These are phyloP conservation scores for Gossypium thurberi DNA, from an alignment of 345 rosid genomes.

Conservation along the genomic window DNA sequence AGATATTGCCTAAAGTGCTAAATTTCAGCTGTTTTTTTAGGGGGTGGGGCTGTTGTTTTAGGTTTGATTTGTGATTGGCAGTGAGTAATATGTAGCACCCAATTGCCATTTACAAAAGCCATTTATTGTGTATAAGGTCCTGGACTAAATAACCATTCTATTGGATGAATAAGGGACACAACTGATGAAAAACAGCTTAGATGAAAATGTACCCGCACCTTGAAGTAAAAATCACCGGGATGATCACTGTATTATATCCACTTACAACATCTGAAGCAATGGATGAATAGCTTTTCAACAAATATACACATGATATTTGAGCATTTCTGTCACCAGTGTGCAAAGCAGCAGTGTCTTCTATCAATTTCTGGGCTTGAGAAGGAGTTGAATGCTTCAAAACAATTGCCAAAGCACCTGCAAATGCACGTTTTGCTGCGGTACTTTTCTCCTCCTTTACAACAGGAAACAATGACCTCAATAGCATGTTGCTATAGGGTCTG, in stretches of 20 bases:
- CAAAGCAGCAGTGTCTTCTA: conserved; percentile 77
- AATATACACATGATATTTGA: conserved; percentile 76
- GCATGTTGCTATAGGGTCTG: conserved; percentile 65
- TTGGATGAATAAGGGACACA: background rate
- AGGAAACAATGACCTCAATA: conserved; percentile 65
- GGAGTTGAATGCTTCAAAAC: conserved; percentile 67
- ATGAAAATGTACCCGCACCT: conserved; percentile 40
- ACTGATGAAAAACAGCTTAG: background rate
- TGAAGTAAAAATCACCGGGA: conserved; percentile 81
- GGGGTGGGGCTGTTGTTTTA: background rate
- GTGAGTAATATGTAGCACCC: background rate
- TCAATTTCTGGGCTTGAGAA: conserved; percentile 67
- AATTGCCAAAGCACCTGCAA: conserved; percentile 76
- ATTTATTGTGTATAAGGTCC: background rate
- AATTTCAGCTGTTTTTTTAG: background rate
- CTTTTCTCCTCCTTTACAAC: conserved; percentile 83
- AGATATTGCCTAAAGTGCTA: background rate
- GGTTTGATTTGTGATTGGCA: background rate
- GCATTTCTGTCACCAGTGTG: conserved; percentile 74
- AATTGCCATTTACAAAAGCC: background rate
- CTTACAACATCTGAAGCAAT: conserved; percentile 69
- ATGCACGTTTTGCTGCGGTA: conserved; percentile 76
- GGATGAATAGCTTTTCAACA: conserved; percentile 74
- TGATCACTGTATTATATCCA: conserved; percentile 53
- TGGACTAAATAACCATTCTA: background rate